A percentile compares a stretch with the other conserved stretches of the same genome.
phyloP scores from a whole-genome alignment of 768 basidiomycete species.

The Stropharia rugosoannulata region DNA sequence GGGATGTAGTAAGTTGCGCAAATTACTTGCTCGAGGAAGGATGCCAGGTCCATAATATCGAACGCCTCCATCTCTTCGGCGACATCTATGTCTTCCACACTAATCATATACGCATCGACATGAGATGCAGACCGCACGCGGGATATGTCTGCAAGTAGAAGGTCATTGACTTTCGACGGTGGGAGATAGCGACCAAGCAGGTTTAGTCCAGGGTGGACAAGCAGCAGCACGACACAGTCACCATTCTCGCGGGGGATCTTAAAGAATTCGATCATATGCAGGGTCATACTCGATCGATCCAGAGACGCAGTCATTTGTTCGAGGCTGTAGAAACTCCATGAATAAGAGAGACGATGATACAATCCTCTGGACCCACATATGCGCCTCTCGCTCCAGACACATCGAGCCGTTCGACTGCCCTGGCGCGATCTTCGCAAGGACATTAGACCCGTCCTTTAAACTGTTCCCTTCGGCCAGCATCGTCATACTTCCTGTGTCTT shows the following conservation, averaged over 20 bases:
- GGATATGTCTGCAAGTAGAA: constrained; percentile 57
- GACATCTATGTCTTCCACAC: constrained; percentile 41
- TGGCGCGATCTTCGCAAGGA: constrained; percentile 72
- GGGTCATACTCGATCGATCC: constrained; percentile 51
- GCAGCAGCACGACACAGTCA: constrained; percentile 68
- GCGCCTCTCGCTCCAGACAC: constrained; percentile 70
- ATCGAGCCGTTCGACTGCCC: constrained; percentile 73
- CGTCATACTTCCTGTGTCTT: constrained; percentile 74
- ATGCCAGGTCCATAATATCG: constrained; percentile 75
- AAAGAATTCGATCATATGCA: constrained; percentile 64
- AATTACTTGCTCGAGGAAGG: constrained; percentile 65
- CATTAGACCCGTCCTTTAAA: constrained; percentile 66
- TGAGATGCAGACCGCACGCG: constrained; percentile 41
- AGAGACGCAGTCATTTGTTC: constrained; percentile 45
- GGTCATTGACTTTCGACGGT: constrained; percentile 60
- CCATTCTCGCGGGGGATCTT: constrained; percentile 65
- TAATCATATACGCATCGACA: constrained; percentile 51
- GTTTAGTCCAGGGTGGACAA: constrained; percentile 71
- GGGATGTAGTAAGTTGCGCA: neutral
- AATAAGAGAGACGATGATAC: neutral
- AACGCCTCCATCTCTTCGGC: constrained; percentile 57
- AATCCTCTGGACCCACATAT: constrained; percentile 48
- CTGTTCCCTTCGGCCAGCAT: constrained; percentile 66
- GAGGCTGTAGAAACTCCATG: constrained; percentile 35
- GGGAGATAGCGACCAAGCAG: constrained; percentile 71